Evolutionary conservation across 352 stramenopile species (phyloP).

Genomic region (Blastocystis sp.): DNA sequence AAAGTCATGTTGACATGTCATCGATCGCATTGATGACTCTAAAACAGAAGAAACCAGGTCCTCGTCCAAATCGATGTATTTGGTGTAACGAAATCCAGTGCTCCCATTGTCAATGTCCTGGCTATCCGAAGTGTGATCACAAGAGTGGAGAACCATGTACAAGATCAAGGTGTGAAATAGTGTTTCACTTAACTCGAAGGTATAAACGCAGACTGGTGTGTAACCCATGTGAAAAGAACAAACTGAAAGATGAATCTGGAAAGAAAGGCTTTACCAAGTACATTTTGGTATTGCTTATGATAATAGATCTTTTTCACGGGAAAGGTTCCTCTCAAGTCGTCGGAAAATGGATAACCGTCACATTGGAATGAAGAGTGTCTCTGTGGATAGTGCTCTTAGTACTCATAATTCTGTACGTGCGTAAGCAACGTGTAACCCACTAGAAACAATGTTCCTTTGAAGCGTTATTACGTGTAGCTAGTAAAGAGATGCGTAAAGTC

Average conservation of each 20-base stretch:
- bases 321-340: neutral
- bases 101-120: slow-evolving; percentile 58
- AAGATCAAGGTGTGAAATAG: neutral
- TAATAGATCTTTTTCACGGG: slow-evolving; percentile 20
- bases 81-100: slow-evolving; percentile 61
- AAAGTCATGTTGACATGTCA: neutral
- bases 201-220: slow-evolving; percentile 54
- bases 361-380: neutral
- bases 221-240: slow-evolving; percentile 67
- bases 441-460: slow-evolving; percentile 52
- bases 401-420: neutral
- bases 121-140: slow-evolving; percentile 62
- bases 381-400: slow-evolving; percentile 12
- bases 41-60: slow-evolving; percentile 56
- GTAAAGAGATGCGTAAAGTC: neutral
- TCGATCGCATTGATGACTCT: neutral
- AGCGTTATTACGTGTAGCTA: slow-evolving; percentile 1
- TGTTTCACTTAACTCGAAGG: neutral
- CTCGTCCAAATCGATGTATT: slow-evolving; percentile 49
- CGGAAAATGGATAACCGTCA: neutral
- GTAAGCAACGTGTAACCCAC: neutral
- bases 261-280: slow-evolving; percentile 24
- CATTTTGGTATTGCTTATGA: neutral
- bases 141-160: slow-evolving; percentile 21
- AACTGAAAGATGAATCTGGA: slow-evolving; percentile 55